Evolutionary conservation across 352 stramenopile genomes (phyloP), one percentile per base, ranked within the genome.

Genomic region (Blastocystis sp.): DNA sequence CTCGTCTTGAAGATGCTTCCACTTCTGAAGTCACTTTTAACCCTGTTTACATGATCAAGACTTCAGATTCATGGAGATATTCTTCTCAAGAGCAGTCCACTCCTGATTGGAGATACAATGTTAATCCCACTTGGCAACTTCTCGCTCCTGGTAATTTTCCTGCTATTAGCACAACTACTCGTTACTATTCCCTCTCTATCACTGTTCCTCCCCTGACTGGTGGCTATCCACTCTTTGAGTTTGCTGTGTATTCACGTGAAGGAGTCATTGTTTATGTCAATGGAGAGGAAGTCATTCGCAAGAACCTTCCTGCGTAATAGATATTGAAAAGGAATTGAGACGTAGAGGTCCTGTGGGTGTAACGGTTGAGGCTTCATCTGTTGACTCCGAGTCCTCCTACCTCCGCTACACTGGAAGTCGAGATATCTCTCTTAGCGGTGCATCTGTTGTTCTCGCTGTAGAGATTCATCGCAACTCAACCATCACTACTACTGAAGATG

Each of bases 401-500:
- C 44, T 84, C 5, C 42, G 42, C 51, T 62, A 69, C n/a, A 64
- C 59, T 24, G 54, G 73, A 54, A 84, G 73, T 56, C 42, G 59
- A 1, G n/a, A 35, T 19, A 35, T 78, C 35, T 89, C 53, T 15
- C 27, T 89, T 30, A 79, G 60, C 48, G 78, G 30, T 15, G 19
- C 78, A 9, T 79, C 78, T 3, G 56, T 89, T 22, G 11, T 62
- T 48, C n/a, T 89, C 15, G 78, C 78, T 27, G 57, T 89, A 5
- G 78, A 89, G 66, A 79, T 89, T 56, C 78, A 89, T 56, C 58
- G 40, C 22, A 84, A 84, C 73, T 5, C 51, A n/a, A 84, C 73
- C 33, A 3, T 62, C 19, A 27, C 1, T 24, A 22, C 13, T 5
- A 54, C 58, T 37, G 35, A 37, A n/a, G 73, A 84, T 57, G 73